These are phyloP conservation scores for Lolium perenne DNA, from an alignment of 176 grass and related monocot species.

Conservation along the genomic window DNA sequence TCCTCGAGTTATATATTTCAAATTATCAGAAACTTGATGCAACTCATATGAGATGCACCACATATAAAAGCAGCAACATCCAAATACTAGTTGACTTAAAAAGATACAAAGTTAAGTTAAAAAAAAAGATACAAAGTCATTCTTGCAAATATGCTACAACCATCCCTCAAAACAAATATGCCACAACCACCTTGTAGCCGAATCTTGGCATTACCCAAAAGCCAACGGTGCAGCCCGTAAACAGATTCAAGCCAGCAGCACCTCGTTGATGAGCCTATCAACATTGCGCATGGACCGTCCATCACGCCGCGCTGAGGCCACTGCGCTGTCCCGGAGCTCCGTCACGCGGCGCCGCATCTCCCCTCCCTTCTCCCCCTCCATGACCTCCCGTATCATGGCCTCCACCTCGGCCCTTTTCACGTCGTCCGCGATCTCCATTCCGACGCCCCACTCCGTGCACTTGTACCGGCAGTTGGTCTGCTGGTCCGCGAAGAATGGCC, in stretches of 20 bases:
- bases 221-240: neutral
- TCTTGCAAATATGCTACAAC: neutral
- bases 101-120: no score
- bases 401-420: constrained; percentile 22
- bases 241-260: constrained; percentile 11
- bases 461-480: constrained; percentile 68
- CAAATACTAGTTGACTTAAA: no score
- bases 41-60: no score
- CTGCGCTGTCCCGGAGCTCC: constrained; percentile 21
- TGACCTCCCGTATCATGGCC: constrained; percentile 10
- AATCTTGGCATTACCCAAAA: neutral
- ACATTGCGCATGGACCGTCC: constrained; percentile 35
- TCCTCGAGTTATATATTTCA: no score
- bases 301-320: neutral
- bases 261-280: constrained; percentile 32
- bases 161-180: neutral
- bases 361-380: neutral
- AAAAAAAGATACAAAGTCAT: neutral
- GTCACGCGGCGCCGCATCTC: neutral
- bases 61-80: no score
- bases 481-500: constrained; percentile 72
- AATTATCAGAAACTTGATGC: no score
- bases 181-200: neutral
- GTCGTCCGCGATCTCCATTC: constrained; percentile 44
- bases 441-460: constrained; percentile 56